Evolutionary conservation across 169 alveolate genomes (phyloP).

Genomic region (Neospora caninum): DNA sequence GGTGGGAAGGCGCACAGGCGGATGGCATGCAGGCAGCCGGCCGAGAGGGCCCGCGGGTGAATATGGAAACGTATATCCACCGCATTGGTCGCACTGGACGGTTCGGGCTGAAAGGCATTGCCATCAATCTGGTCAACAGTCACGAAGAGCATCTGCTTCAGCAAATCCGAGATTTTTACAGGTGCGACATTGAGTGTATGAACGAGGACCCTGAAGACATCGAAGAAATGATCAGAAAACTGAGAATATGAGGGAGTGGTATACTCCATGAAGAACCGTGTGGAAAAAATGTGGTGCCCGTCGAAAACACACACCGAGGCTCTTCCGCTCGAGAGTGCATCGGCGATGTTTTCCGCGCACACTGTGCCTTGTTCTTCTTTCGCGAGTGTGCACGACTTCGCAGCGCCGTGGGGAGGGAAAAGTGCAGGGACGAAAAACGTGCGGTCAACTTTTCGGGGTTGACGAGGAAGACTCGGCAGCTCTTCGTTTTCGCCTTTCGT

Average conservation of each 20-base stretch:
- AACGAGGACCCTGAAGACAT: conserved; percentile 39
- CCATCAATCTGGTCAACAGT: conserved; percentile 87
- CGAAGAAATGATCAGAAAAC: conserved; percentile 41
- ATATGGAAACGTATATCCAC: conserved; percentile 92
- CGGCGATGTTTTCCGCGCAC: not conserved
- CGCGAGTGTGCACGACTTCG: not conserved
- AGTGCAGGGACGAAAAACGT: not conserved
- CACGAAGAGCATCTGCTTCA: conserved; percentile 36
- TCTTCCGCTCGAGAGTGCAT: not conserved
- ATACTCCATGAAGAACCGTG: not conserved
- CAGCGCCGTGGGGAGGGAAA: not conserved
- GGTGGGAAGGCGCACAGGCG: conserved; percentile 4
- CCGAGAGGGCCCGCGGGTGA: not conserved
- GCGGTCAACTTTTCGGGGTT: not conserved
- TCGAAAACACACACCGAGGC: not conserved
- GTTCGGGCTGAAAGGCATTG: conserved; percentile 96
- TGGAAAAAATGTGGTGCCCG: not conserved
- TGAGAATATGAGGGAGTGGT: conserved; percentile 18
- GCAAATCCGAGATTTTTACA: conserved; percentile 51
- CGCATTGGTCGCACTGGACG: conserved; percentile 99
- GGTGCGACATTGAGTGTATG: conserved; percentile 29
- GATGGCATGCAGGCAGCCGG: not conserved
- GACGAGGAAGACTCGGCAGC: too few relatives aligned
- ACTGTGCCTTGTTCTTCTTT: not conserved
- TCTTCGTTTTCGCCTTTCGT: too few relatives aligned